Percentiles rank a stretch among this genome's conserved stretches.
phyloP scores from a whole-genome alignment of 371 early-diverging fungal genomes.

The Mucor mucedo region DNA sequence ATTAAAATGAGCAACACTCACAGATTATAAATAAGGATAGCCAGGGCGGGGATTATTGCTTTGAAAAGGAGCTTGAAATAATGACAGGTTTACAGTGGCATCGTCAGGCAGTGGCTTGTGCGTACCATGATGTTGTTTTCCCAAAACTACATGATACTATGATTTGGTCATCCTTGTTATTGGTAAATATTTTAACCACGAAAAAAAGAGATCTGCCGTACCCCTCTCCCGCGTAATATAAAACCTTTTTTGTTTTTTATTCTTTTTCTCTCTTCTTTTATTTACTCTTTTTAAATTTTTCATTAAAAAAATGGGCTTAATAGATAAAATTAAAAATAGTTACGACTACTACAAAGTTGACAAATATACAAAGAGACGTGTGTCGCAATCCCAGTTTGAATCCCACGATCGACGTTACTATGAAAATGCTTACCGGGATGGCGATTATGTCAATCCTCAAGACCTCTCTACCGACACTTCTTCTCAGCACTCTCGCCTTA shows the following conservation, averaged over 20 bases:
- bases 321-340: slow-evolving; percentile 39
- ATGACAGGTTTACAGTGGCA: neutral
- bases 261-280: neutral
- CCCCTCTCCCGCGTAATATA: neutral
- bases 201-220: neutral
- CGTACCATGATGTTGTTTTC: neutral
- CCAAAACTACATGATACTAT: too few relatives aligned
- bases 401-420: slow-evolving; percentile 48
- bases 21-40: too few relatives aligned
- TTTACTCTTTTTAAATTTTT: neutral
- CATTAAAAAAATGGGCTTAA: slow-evolving; percentile 9
- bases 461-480: slow-evolving; percentile 4
- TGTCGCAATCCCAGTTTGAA: slow-evolving; percentile 47
- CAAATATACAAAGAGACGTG: slow-evolving; percentile 49
- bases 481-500: neutral
- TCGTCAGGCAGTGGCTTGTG: too few relatives aligned
- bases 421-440: slow-evolving; percentile 42
- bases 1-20: too few relatives aligned
- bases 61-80: too few relatives aligned
- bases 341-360: slow-evolving; percentile 44
- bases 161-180: too few relatives aligned
- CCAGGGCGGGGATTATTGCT: too few relatives aligned
- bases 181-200: too few relatives aligned
- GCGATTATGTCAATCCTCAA: slow-evolving; percentile 36
- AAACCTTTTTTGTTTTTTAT: neutral